Evolutionary conservation across 805 yeast species (phyloP).

Genomic region (Ogataea ramenticola): DNA sequence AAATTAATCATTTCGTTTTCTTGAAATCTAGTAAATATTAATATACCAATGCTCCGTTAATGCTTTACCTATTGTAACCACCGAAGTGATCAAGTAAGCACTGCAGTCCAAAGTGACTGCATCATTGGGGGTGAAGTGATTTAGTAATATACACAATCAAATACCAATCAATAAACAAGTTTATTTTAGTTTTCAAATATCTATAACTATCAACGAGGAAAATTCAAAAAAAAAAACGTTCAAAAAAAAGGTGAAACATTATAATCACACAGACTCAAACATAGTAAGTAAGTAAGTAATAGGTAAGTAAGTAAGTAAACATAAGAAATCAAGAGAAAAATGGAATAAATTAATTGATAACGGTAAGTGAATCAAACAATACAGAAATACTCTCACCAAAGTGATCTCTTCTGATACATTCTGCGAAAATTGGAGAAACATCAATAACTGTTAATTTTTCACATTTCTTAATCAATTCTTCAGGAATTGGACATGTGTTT

Average conservation of each 20-base stretch:
- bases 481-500: conserved; percentile 86
- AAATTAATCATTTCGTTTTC: neutral
- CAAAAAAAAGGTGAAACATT: neutral
- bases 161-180: too few species aligned
- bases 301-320: too few species aligned
- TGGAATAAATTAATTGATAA: conserved; percentile 27
- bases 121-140: conserved; percentile 41
- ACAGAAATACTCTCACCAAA: conserved; percentile 96
- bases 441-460: conserved; percentile 81
- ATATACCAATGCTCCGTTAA: conserved; percentile 57
- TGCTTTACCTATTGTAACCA: conserved; percentile 27
- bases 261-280: too few species aligned
- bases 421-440: conserved; percentile 92
- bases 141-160: too few species aligned
- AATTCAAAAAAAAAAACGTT: too few species aligned
- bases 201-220: too few species aligned
- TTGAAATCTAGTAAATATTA: conserved; percentile 1
- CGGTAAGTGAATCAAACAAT: conserved; percentile 79
- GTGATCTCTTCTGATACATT: conserved; percentile 97
- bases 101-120: conserved; percentile 49
- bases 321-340: too few species aligned
- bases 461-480: conserved; percentile 47
- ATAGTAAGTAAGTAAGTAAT: too few species aligned
- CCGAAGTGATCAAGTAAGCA: conserved; percentile 26
- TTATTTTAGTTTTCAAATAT: neutral